A percentile compares a stretch with the other conserved stretches of the same genome.
These are phyloP conservation scores for Diversispora epigaea DNA, from an alignment of 192 early-diverging fungal species.

Conservation along the genomic window DNA sequence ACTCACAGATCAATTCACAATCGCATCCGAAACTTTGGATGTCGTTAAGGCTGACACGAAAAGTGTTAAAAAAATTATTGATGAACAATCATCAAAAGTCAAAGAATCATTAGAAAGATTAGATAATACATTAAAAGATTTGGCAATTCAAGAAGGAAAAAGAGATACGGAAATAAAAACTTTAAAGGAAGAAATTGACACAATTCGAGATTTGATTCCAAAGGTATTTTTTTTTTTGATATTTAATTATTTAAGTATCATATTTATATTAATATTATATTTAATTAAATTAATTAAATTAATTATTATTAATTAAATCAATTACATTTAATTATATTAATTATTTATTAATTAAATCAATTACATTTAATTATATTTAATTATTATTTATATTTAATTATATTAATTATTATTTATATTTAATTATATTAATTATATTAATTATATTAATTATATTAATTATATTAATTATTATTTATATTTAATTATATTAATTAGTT, in stretches of 20 bases:
- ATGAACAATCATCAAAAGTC: conserved; percentile 73
- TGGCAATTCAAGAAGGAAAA: conserved; percentile 64
- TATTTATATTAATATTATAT: too few species aligned
- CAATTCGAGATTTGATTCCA: conserved; percentile 70
- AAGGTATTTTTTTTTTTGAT: conserved; percentile 51
- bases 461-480: conserved; percentile 4
- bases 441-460: background rate
- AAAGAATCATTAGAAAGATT: conserved; percentile 67
- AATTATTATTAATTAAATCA: too few species aligned
- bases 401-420: too few species aligned
- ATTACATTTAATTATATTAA: too few species aligned
- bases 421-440: background rate
- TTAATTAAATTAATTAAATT: too few species aligned
- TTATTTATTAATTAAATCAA: too few species aligned
- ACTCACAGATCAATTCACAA: conserved; percentile 64
- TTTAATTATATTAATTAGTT: conserved; percentile 47
- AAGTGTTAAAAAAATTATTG: conserved; percentile 52
- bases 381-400: too few species aligned
- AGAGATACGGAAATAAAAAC: conserved; percentile 67
- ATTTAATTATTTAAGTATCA: background rate
- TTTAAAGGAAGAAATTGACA: conserved; percentile 75
- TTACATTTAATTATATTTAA: background rate
- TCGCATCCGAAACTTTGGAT: conserved; percentile 45
- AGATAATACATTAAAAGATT: conserved; percentile 56
- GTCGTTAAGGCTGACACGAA: conserved; percentile 40